phyloP scores from a whole-genome alignment of 495 filamentous ascomycete genomes.

The Hypoxylon cercidicola region DNA sequence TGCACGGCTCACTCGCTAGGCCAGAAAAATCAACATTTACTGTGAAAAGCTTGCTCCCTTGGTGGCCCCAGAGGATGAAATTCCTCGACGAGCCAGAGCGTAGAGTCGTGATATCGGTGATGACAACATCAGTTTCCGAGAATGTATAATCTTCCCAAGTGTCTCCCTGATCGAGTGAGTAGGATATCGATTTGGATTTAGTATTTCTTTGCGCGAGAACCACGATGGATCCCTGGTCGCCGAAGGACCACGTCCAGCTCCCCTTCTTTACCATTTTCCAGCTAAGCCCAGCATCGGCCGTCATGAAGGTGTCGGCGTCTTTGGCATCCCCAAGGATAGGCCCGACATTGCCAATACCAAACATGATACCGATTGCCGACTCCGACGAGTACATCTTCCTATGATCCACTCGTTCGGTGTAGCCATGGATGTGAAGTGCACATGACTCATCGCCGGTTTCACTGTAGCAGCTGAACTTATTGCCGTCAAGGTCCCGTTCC shows the following conservation, averaged over 20 bases:
- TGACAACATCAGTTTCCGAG: conserved; percentile 69
- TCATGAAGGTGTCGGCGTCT: conserved; percentile 87
- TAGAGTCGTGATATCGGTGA: conserved; percentile 84
- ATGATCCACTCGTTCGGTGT: conserved; percentile 84
- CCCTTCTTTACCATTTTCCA: conserved; percentile 90
- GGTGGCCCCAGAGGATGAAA: conserved; percentile 87
- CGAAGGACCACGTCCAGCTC: conserved; percentile 89
- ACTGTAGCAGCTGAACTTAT: conserved; percentile 73
- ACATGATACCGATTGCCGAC: conserved; percentile 90
- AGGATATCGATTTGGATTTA: conserved; percentile 75
- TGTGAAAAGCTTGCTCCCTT: conserved; percentile 66
- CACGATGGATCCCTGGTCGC: conserved; percentile 91
- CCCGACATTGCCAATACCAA: conserved; percentile 92
- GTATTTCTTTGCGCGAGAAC: conserved; percentile 73
- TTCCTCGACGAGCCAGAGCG: conserved; percentile 88
- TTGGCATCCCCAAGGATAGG: conserved; percentile 66
- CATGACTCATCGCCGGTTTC: conserved; percentile 69
- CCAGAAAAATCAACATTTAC: conserved; percentile 90
- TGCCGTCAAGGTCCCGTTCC: conserved; percentile 71
- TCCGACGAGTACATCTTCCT: conserved; percentile 86
- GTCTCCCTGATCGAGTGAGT: conserved; percentile 80
- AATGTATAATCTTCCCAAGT: conserved; percentile 82
- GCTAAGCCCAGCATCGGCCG: conserved; percentile 83
- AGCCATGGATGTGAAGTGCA: conserved; percentile 91
- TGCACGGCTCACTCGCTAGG: conserved; percentile 74